A percentile compares a stretch with the other conserved stretches of the same genome.
These are phyloP conservation scores for Fusarium odoratissimum DNA, from an alignment of 2,329 filamentous ascomycete species.

Conservation along the genomic window DNA sequence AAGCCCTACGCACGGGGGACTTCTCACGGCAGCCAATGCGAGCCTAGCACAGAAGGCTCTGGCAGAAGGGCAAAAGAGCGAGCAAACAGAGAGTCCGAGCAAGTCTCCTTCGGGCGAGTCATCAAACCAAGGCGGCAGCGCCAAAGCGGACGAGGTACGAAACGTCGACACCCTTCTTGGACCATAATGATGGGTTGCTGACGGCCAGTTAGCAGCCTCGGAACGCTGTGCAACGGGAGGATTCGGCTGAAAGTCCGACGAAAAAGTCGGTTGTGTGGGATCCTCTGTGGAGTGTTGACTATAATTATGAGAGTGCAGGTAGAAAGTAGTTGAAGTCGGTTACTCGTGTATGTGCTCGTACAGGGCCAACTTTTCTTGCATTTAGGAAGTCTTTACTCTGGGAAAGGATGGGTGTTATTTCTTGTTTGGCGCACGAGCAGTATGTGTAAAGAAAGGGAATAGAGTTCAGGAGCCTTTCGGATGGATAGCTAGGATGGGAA, in stretches of 20 bases:
- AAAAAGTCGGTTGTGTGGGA: constrained; percentile 71
- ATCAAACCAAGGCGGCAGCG: constrained; percentile 36
- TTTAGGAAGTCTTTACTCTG: constrained; percentile 16
- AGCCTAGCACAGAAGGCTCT: constrained; percentile 26
- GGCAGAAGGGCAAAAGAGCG: constrained; percentile 29
- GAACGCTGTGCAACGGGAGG: constrained; percentile 52
- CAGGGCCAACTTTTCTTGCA: constrained; percentile 1
- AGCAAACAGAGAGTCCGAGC: constrained; percentile 28
- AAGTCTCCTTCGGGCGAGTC: constrained; percentile 46
- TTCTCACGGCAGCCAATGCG: constrained; percentile 40
- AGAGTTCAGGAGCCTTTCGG: constrained; percentile 15
- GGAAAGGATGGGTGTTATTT: constrained; percentile 23
- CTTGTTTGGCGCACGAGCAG: constrained; percentile 26
- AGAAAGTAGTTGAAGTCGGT: constrained; percentile 38
- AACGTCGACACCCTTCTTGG: constrained; percentile 64
- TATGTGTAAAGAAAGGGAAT: constrained; percentile 21
- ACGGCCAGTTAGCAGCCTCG: constrained; percentile 46
- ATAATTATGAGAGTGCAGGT: constrained; percentile 62
- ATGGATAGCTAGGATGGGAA: constrained; percentile 1
- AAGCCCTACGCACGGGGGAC: constrained; percentile 55
- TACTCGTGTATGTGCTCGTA: not conserved
- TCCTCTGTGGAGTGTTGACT: constrained; percentile 70
- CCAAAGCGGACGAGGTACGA: constrained; percentile 63
- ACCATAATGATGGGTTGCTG: constrained; percentile 57
- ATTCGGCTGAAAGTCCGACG: constrained; percentile 53